Evolutionary conservation across 2,329 filamentous ascomycete genomes (phyloP).

Genomic region (Trichoderma gracile): DNA sequence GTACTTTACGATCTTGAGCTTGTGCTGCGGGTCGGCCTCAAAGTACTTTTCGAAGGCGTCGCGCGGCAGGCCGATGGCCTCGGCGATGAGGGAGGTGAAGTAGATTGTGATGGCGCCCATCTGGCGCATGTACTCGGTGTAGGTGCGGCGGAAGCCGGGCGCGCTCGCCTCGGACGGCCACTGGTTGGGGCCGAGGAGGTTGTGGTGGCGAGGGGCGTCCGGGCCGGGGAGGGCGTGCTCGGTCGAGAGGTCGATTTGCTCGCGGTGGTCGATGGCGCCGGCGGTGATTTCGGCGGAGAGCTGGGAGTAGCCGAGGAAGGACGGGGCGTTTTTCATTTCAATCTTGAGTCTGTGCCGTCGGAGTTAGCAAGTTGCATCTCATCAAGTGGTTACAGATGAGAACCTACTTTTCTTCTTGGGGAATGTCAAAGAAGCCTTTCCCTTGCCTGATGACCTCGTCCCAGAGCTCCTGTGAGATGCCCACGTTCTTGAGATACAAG

Average conservation of each 20-base stretch:
- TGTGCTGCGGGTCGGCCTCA: conserved; percentile 74
- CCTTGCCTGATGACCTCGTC: conserved; percentile 66
- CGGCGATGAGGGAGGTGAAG: conserved; percentile 80
- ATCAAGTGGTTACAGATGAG: background rate
- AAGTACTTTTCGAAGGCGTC: conserved; percentile 78
- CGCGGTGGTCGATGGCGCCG: conserved; percentile 73
- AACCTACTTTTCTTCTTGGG: conserved; percentile 69
- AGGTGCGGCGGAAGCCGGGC: conserved; percentile 67
- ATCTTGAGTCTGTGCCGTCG: conserved; percentile 56
- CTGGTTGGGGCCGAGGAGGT: conserved; percentile 75
- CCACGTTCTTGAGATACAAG: conserved; percentile 79
- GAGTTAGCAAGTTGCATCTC: background rate
- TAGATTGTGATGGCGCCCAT: conserved; percentile 72
- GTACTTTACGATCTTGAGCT: conserved; percentile 87
- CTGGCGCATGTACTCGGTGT: conserved; percentile 71
- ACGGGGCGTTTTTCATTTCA: conserved; percentile 72
- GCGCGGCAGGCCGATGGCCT: conserved; percentile 71
- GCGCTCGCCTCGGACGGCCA: conserved; percentile 69
- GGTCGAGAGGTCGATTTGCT: conserved; percentile 85
- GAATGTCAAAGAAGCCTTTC: conserved; percentile 74
- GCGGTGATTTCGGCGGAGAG: conserved; percentile 72
- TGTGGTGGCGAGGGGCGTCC: conserved; percentile 67
- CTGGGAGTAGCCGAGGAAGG: conserved; percentile 69
- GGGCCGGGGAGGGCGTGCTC: conserved; percentile 67
- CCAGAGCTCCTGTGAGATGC: conserved; percentile 66